phyloP scores from a whole-genome alignment of 768 basidiomycete species.

The Fistulinella prunicolor region DNA sequence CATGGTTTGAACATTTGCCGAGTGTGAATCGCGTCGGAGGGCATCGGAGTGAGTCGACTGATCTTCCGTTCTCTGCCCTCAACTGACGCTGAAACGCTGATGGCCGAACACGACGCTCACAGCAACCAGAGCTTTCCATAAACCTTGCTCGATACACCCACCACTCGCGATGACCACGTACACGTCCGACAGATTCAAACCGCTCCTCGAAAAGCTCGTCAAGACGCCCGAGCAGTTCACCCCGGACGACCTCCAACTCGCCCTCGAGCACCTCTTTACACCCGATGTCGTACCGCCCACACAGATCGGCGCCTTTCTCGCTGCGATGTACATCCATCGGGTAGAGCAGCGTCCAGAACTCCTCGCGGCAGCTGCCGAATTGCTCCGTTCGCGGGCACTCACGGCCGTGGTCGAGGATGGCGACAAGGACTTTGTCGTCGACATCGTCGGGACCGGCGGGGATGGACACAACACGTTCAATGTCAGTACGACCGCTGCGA shows the following conservation, averaged over 20 bases:
- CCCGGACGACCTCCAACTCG: conserved; percentile 64
- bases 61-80: too few relatives aligned
- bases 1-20: conserved; percentile 92
- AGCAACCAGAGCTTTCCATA: too few relatives aligned
- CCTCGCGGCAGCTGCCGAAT: conserved; percentile 74
- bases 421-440: conserved; percentile 68
- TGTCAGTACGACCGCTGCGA: conserved; percentile 90
- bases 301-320: conserved; percentile 88
- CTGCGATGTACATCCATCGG: conserved; percentile 77
- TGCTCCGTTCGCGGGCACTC: conserved; percentile 68
- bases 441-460: conserved; percentile 52
- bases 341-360: conserved; percentile 74
- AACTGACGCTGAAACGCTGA: too few relatives aligned
- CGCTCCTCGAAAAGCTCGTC: conserved; percentile 72
- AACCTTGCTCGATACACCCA: too few relatives aligned
- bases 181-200: conserved; percentile 63
- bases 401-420: conserved; percentile 55
- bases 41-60: too few relatives aligned
- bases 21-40: too few relatives aligned
- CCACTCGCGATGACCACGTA: conserved; percentile 21
- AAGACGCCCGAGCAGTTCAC: conserved; percentile 82
- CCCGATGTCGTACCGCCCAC: conserved; percentile 60
- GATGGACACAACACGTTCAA: conserved; percentile 97
- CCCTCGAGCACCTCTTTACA: conserved; percentile 73
- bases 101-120: too few relatives aligned